Base-by-base conservation (phyloP, 108 stramenopile species). In the Cyclotella sp. region DNA sequence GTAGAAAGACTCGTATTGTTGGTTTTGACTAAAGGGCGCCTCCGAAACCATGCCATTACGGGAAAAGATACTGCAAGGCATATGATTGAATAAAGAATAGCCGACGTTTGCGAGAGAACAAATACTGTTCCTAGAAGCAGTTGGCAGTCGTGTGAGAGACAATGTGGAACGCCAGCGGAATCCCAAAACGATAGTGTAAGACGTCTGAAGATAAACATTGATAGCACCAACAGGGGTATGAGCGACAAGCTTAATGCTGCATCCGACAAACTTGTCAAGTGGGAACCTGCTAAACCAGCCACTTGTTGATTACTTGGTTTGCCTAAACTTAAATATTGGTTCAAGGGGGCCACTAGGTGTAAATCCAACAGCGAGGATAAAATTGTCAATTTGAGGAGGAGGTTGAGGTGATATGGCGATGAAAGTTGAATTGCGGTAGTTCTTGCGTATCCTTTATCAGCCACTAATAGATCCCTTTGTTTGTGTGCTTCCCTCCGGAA, bases 401-500 rank as follows among this genome's bases (percentile, higher is more conserved):
- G 63, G 64, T 81, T 81, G 63, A 81, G 80, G 70, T 81, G 44
- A 60, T 81, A 81, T 0, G 73, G 80, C 26, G 80, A 73, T 61
- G 73, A 49, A 30, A 81, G 63, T 62, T 81, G 80, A 75, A 81
- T 63, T 26, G 80, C 58, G 29, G 75, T 52, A 44, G 73, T 49
- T 41, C 29, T 70, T 52, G 15, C 11, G 40, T 81, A 81, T n/a
- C 72, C 69, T 41, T 65, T 70, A 19, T 45, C 54, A 39, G 51
- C 2, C 7, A 70, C 24, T 18, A 75, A 53, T 57, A 41, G 44
- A 57, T 57, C 40, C 44, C 68, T 39, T 42, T 70, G 73, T 14
- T 45, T 28, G 21, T 40, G 16, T 28, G 42, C 63, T 10, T 53
- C 62, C n/a, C 11, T 75, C n/a, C 49, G 49, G 54, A 64, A 69